phyloP scores from a whole-genome alignment of 257 asterid genomes.

The Solanum dulcamara region DNA sequence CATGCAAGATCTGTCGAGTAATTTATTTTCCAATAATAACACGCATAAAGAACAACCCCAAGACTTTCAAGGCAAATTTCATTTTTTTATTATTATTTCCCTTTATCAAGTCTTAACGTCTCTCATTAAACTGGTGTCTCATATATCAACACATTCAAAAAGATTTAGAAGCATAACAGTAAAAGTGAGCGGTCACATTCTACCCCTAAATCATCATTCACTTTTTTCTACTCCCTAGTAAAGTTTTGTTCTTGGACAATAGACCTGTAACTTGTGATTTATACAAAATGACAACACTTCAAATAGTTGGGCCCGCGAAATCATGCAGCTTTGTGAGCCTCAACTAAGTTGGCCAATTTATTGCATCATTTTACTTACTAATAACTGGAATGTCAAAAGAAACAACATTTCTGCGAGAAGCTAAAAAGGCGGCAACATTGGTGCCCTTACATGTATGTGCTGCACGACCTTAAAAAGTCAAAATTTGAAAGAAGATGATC shows the following conservation, averaged over 20 bases:
- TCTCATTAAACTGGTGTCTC: neutral
- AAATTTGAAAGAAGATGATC: neutral
- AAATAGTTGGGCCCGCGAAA: neutral
- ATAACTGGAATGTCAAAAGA: neutral
- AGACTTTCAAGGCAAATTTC: neutral
- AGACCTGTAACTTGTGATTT: neutral
- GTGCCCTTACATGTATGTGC: neutral
- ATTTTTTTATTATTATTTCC: neutral
- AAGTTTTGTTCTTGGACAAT: neutral
- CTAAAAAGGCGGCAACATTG: neutral
- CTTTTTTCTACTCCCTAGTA: neutral
- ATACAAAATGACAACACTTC: neutral
- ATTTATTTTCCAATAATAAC: neutral
- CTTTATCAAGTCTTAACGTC: neutral
- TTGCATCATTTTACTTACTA: neutral
- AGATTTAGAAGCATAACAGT: neutral
- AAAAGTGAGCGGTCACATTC: neutral
- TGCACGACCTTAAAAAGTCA: neutral
- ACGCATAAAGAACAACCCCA: neutral
- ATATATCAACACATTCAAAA: neutral
- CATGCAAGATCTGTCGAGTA: neutral
- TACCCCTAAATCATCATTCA: neutral
- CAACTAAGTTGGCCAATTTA: neutral
- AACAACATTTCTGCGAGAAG: neutral
- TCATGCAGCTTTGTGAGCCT: neutral